A percentile compares a stretch with the other conserved stretches of the same genome.
phyloP scores from a whole-genome alignment of 1,139 yeast species.

The Meyerozyma guilliermondii region DNA sequence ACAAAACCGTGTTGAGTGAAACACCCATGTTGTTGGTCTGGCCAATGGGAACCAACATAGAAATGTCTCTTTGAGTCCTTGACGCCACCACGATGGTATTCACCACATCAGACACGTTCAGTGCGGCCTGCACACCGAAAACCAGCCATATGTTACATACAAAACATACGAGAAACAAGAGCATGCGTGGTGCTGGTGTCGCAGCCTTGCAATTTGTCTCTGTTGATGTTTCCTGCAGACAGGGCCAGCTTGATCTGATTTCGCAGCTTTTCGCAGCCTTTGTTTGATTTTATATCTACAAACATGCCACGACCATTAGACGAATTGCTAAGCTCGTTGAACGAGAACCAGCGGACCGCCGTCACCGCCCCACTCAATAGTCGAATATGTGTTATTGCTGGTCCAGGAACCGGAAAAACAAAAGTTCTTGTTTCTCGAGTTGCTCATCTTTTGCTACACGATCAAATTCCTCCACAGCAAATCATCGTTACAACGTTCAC shows the following conservation, averaged over 20 bases:
- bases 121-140: not conserved
- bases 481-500: constrained; percentile 88
- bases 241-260: not conserved
- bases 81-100: not conserved
- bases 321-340: constrained; percentile 29
- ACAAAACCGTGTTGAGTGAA: constrained; percentile 45
- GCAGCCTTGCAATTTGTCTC: not conserved
- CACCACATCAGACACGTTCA: not conserved
- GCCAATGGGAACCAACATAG: constrained; percentile 51
- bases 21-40: constrained; percentile 57
- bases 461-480: constrained; percentile 49
- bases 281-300: not conserved
- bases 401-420: constrained; percentile 90
- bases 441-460: constrained; percentile 55
- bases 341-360: constrained; percentile 55
- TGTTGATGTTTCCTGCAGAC: not conserved
- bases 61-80: constrained; percentile 66
- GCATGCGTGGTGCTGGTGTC: not conserved
- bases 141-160: not conserved
- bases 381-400: constrained; percentile 76
- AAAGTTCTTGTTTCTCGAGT: constrained; percentile 76
- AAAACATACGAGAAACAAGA: not conserved
- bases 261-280: not conserved
- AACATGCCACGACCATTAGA: not conserved
- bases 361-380: constrained; percentile 51